Percentiles rank a stretch among this genome's conserved stretches.
These are phyloP conservation scores for Paramarasmius palmivorus DNA, from an alignment of 1,284 basidiomycete genomes.

Conservation along the genomic window DNA sequence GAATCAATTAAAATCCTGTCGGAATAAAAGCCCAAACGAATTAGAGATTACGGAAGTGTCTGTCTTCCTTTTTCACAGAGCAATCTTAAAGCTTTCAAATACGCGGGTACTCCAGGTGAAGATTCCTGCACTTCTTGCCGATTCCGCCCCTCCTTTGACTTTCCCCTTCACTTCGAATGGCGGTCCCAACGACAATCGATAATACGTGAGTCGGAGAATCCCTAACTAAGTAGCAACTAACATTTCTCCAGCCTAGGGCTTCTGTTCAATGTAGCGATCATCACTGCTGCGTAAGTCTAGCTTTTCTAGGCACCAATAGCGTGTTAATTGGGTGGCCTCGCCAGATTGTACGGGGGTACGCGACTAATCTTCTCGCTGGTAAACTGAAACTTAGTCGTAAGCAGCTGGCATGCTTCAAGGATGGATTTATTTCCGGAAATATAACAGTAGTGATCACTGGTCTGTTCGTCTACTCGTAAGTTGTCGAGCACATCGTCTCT, in stretches of 20 bases:
- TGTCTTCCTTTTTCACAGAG: too few species aligned
- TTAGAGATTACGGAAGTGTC: too few species aligned
- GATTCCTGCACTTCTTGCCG: too few species aligned
- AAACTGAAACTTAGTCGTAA: too few species aligned
- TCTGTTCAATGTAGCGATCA: slow-evolving; percentile 5
- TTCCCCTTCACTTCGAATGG: not conserved
- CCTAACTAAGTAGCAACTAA: not conserved
- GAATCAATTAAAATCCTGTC: too few species aligned
- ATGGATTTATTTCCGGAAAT: slow-evolving; percentile 5
- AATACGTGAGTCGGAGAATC: not conserved
- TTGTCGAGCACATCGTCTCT: not conserved
- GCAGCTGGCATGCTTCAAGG: not conserved
- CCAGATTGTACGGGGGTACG: too few species aligned
- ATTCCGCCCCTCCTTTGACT: not conserved
- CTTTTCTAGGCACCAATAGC: too few species aligned
- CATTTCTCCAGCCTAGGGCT: not conserved
- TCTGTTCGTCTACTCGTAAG: slow-evolving; percentile 1
- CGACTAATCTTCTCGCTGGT: too few species aligned
- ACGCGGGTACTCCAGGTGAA: too few species aligned
- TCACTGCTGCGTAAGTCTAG: slow-evolving; percentile 5
- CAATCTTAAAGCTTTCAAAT: too few species aligned
- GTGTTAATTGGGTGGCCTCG: too few species aligned
- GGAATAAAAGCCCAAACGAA: too few species aligned
- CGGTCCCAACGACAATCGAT: not conserved
- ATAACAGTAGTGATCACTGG: not conserved